These are phyloP conservation scores for Miscanthus sacchariflorus DNA, from an alignment of 202 grass and related monocot genomes.

Conservation along the genomic window DNA sequence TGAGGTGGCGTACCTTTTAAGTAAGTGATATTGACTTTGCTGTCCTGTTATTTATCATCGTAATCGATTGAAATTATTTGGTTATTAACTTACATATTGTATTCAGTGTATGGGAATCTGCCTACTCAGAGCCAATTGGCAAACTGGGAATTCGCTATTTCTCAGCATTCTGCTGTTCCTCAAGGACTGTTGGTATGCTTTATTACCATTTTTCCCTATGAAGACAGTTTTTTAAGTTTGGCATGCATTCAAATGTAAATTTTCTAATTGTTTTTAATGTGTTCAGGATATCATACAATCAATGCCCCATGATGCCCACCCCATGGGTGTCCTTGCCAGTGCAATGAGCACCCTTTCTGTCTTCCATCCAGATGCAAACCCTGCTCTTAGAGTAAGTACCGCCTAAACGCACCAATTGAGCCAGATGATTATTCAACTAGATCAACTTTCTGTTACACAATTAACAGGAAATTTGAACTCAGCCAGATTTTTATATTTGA, in stretches of 20 bases:
- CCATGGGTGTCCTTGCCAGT: conserved; percentile 97
- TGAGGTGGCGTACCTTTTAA: conserved; percentile 88
- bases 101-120: conserved; percentile 85
- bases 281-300: conserved; percentile 91
- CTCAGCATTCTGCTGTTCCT: conserved; percentile 94
- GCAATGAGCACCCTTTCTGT: conserved; percentile 97
- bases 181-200: conserved; percentile 86
- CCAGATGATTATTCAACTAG: neutral
- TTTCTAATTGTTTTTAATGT: conserved; percentile 2
- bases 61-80: conserved; percentile 13
- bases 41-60: conserved; percentile 8
- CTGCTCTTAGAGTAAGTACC: conserved; percentile 88
- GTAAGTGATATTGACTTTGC: conserved; percentile 46
- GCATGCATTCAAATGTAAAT: neutral
- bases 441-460: neutral
- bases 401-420: neutral
- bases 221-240: neutral
- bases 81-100: conserved; percentile 33
- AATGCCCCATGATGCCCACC: conserved; percentile 98
- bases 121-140: conserved; percentile 77
- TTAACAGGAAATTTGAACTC: neutral
- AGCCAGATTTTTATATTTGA: conserved; percentile 6
- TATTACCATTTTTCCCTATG: neutral
- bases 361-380: conserved; percentile 98
- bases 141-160: conserved; percentile 90